These are phyloP conservation scores for Talaromyces sp. DNA, from an alignment of 2,329 filamentous ascomycete genomes.

Conservation along the genomic window DNA sequence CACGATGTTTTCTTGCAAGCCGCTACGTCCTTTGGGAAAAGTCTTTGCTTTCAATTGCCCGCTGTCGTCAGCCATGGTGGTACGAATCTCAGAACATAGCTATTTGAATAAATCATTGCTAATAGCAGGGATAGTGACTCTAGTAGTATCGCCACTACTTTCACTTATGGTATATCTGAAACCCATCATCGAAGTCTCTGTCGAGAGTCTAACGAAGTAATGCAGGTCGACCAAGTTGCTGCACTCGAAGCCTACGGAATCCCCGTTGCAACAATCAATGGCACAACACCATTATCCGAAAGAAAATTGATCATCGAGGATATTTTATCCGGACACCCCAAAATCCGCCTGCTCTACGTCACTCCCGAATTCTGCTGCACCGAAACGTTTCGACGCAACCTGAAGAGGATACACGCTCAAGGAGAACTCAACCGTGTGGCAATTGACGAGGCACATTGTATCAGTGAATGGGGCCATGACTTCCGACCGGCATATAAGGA, in stretches of 20 bases:
- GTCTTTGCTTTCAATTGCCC: slow-evolving; percentile 86
- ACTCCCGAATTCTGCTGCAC: slow-evolving; percentile 84
- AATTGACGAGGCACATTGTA: slow-evolving; percentile 93
- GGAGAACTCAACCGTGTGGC: slow-evolving; percentile 82
- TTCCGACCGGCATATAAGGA: slow-evolving; percentile 91
- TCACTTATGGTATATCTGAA: slow-evolving; percentile 70
- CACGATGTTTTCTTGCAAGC: slow-evolving; percentile 93
- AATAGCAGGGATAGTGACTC: slow-evolving; percentile 60
- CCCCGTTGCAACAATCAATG: slow-evolving; percentile 81
- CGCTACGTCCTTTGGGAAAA: slow-evolving; percentile 74
- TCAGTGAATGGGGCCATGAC: slow-evolving; percentile 97
- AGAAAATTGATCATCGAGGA: slow-evolving; percentile 71
- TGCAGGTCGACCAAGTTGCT: slow-evolving; percentile 87
- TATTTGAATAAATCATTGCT: neutral
- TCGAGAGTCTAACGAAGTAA: neutral
- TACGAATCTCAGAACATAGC: slow-evolving; percentile 44
- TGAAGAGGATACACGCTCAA: slow-evolving; percentile 72
- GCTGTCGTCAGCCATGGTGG: slow-evolving; percentile 83
- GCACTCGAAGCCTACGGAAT: slow-evolving; percentile 71
- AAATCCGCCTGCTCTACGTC: slow-evolving; percentile 81
- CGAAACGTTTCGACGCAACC: slow-evolving; percentile 70
- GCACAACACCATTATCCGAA: slow-evolving; percentile 66
- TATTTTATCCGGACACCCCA: slow-evolving; percentile 81
- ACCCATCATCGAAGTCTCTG: neutral
- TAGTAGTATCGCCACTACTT: slow-evolving; percentile 84